Evolutionary conservation across 176 grass and related monocot genomes (phyloP).

Genomic region (Carex parvula): DNA sequence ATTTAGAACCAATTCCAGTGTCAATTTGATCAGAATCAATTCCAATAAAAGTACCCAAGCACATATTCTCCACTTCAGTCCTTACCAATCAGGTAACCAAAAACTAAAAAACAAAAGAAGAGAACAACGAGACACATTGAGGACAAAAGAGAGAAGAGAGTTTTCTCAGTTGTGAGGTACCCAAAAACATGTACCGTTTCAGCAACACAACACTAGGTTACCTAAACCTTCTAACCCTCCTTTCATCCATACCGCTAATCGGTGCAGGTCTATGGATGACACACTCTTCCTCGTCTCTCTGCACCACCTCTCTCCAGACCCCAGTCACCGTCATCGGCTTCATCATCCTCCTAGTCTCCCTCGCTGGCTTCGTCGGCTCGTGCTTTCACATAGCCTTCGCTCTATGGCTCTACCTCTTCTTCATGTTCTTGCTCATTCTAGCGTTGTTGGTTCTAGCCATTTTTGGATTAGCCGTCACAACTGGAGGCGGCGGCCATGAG

Average conservation of each 20-base stretch:
- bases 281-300: constrained; percentile 39
- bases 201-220: constrained; percentile 76
- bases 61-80: constrained; percentile 28
- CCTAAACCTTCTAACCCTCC: constrained; percentile 70
- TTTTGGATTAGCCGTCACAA: constrained; percentile 56
- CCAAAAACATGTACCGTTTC: constrained; percentile 32
- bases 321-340: constrained; percentile 63
- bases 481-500: constrained; percentile 40
- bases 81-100: constrained; percentile 8
- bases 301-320: constrained; percentile 54
- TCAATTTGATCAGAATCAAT: constrained; percentile 19
- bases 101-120: not conserved
- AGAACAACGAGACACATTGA: constrained; percentile 1
- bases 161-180: constrained; percentile 25
- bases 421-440: constrained; percentile 51
- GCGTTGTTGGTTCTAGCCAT: constrained; percentile 41
- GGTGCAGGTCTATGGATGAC: constrained; percentile 70
- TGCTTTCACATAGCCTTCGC: constrained; percentile 64
- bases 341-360: constrained; percentile 68
- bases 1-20: not conserved
- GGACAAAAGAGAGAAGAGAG: not conserved
- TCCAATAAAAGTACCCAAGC: not conserved
- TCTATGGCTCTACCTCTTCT: constrained; percentile 69
- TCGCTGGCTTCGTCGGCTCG: constrained; percentile 54
- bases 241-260: constrained; percentile 70